Evolutionary conservation across 345 rosid species (phyloP).

Genomic region (Kandelia obovata): DNA sequence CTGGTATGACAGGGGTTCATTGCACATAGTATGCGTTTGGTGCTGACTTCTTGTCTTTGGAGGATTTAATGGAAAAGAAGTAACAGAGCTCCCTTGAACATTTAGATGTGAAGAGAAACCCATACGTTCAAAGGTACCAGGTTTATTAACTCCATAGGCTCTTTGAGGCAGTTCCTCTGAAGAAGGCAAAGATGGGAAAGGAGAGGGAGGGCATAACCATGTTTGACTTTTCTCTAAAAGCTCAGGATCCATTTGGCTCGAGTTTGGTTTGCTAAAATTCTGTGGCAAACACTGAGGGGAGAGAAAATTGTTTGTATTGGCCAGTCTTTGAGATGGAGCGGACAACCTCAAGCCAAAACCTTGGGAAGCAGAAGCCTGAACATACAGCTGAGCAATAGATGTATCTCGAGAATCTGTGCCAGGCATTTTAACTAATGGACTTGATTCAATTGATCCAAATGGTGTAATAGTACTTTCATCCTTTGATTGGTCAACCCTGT

Average conservation of each 20-base stretch:
- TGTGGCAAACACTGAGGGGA: not conserved
- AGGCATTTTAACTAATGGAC: constrained; percentile 16
- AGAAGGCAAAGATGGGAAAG: constrained; percentile 6
- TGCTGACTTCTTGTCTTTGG: constrained; percentile 24
- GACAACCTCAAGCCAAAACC: constrained; percentile 11
- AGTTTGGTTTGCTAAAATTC: not conserved
- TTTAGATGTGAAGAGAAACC: constrained; percentile 17
- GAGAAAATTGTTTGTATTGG: constrained; percentile 7
- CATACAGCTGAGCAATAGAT: constrained; percentile 10
- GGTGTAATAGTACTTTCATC: constrained; percentile 19
- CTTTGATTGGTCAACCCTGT: constrained; percentile 33
- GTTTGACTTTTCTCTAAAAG: constrained; percentile 8
- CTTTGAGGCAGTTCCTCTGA: constrained; percentile 21
- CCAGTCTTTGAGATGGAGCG: constrained; percentile 9
- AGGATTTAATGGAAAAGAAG: constrained; percentile 14
- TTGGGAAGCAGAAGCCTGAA: constrained; percentile 11
- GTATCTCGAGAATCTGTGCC: constrained; percentile 17
- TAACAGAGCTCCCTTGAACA: constrained; percentile 25
- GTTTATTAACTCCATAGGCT: constrained; percentile 20
- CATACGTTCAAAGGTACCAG: constrained; percentile 10
- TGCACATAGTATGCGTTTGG: constrained; percentile 20
- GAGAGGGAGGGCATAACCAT: constrained; percentile 4
- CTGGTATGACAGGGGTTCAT: constrained; percentile 18
- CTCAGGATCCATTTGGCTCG: constrained; percentile 3
- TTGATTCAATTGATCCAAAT: constrained; percentile 12